Conservation (phyloP, 2,329 filamentous ascomycete species). For the Pseudocercospora eumusae region DNA sequence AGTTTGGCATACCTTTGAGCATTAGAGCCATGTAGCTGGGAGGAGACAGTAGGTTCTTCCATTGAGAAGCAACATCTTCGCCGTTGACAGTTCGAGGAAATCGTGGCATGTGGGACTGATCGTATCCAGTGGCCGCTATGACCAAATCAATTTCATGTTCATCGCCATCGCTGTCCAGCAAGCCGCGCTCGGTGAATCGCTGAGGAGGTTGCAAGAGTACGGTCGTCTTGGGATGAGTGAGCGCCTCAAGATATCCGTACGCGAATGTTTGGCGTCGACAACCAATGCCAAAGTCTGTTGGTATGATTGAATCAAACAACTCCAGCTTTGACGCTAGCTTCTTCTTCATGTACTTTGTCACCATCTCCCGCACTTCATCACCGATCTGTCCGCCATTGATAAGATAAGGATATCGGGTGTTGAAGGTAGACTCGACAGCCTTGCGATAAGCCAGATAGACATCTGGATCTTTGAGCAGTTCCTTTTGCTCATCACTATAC, state of each 20-base stretch:
- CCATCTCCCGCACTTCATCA: slow-evolving; percentile 23
- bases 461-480: slow-evolving; percentile 27
- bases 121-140: slow-evolving; percentile 30
- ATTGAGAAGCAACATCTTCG: slow-evolving; percentile 17
- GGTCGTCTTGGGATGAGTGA: slow-evolving; percentile 25
- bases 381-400: slow-evolving; percentile 29
- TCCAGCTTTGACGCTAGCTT: slow-evolving; percentile 27
- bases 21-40: slow-evolving; percentile 30
- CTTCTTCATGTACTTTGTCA: slow-evolving; percentile 27
- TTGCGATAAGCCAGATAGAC: slow-evolving; percentile 30
- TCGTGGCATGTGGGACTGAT: slow-evolving; percentile 27
- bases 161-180: slow-evolving; percentile 26
- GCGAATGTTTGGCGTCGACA: slow-evolving; percentile 28
- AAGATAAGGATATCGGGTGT: slow-evolving; percentile 25
- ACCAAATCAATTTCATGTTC: slow-evolving; percentile 26
- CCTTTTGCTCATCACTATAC: slow-evolving; percentile 57
- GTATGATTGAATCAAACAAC: slow-evolving; percentile 25
- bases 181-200: slow-evolving; percentile 23
- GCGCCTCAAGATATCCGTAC: slow-evolving; percentile 29
- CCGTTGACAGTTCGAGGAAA: slow-evolving; percentile 27
- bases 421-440: slow-evolving; percentile 26
- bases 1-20: slow-evolving; percentile 28
- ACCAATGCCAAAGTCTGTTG: slow-evolving; percentile 27
- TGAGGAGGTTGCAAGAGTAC: slow-evolving; percentile 23
- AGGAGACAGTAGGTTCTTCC: slow-evolving; percentile 10